Evolutionary conservation across 768 basidiomycete species (phyloP), one percentile per base, ranked within the genome.

Genomic region (Nidularia pulvinata): DNA sequence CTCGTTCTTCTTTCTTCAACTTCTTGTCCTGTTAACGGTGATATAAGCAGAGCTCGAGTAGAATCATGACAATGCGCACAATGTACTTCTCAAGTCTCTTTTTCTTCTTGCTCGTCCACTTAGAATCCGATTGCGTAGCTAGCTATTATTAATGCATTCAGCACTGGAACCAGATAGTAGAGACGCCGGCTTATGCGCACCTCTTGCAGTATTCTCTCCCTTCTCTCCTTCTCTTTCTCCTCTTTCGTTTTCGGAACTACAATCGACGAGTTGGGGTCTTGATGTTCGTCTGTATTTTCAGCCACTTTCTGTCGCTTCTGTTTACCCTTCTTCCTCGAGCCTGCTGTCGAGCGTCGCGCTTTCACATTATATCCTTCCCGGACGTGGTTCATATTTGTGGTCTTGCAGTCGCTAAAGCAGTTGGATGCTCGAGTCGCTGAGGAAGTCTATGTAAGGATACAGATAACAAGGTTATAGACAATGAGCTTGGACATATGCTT

Each of bases 71-170:
- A 19, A 19, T 19, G 36, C 9, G 9, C 52, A 93, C 93, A 61
- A 98, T 95, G 63, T 94, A 98, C 57, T 92, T 92, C 57, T 98
- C 95, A 4, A 98, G 72, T 50, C 92, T 76, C 67, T 90, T 95
- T 73, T 85, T 88, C 74, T 93, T 95, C 75, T 95, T 95, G 53
- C 73, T 82, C 44, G 82, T 89, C 77, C 91, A 86, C 64, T 88
- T 90, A 3, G 81, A 83, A 45, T 88, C 81, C 7, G 84, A 79
- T 66, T 86, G 80, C 32, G 71, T 67, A 34, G 69, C 67, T 44
- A 81, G 71, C 80, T 82, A 46, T 16, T 54, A 48, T 61, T 52
- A 34, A 37, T 36, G 46, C 49, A 47, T 19, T 22, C 33, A 51
- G 32, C 30, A 22, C 19, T 19, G 19, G 19, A 19, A 19, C 19